Percentiles rank a stretch among this genome's conserved stretches.
phyloP scores from a whole-genome alignment of 306 rosid genomes.

The Cicer arietinum region DNA sequence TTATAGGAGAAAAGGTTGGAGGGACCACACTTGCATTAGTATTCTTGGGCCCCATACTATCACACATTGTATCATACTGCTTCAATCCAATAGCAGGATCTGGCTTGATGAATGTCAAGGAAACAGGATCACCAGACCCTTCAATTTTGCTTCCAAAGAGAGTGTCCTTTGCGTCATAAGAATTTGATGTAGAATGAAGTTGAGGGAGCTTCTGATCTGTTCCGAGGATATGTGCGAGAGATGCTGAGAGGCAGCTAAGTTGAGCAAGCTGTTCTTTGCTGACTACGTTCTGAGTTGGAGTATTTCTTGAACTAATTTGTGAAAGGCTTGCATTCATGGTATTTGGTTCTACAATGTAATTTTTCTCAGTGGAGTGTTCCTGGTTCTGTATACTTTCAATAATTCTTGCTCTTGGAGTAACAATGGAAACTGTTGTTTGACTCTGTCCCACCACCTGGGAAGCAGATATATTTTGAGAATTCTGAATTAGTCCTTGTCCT shows the following conservation, averaged over 20 bases:
- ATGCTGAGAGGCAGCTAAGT: slow-evolving; percentile 69
- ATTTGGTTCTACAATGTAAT: slow-evolving; percentile 47
- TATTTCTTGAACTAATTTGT: slow-evolving; percentile 51
- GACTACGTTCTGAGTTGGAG: slow-evolving; percentile 56
- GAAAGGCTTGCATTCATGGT: slow-evolving; percentile 56
- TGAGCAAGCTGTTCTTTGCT: slow-evolving; percentile 65
- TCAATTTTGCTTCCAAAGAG: slow-evolving; percentile 55
- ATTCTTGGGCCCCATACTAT: slow-evolving; percentile 55
- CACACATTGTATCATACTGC: slow-evolving; percentile 61
- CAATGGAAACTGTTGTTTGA: slow-evolving; percentile 53
- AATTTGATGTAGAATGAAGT: slow-evolving; percentile 61
- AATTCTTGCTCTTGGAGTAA: slow-evolving; percentile 52
- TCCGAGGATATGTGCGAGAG: slow-evolving; percentile 73
- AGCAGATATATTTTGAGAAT: slow-evolving; percentile 49
- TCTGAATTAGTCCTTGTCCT: slow-evolving; percentile 58
- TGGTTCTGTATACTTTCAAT: slow-evolving; percentile 53
- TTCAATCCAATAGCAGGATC: slow-evolving; percentile 58
- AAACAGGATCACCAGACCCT: slow-evolving; percentile 54
- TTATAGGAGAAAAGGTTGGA: slow-evolving; percentile 48
- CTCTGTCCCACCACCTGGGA: slow-evolving; percentile 58
- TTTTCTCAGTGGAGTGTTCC: slow-evolving; percentile 49
- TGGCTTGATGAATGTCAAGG: slow-evolving; percentile 46
- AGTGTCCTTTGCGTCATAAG: slow-evolving; percentile 50
- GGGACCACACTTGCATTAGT: slow-evolving; percentile 49
- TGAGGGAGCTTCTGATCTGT: slow-evolving; percentile 69